These are phyloP conservation scores for Cyphellophora europaea DNA, from an alignment of 2,329 filamentous ascomycete species.

Conservation along the genomic window DNA sequence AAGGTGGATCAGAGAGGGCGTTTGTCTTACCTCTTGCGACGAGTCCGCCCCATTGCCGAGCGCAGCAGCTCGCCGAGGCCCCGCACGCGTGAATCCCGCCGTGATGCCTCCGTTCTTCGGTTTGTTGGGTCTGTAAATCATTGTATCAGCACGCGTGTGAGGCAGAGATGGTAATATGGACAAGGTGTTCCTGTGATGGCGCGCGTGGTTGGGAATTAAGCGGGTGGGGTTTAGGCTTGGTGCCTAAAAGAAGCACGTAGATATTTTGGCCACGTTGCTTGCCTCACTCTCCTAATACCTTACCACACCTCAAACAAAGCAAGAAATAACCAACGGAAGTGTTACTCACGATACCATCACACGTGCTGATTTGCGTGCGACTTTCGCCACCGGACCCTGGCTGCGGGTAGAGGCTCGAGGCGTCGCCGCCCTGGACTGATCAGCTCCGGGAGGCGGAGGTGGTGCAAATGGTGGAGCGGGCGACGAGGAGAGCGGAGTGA, in stretches of 20 bases:
- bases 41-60: constrained; percentile 17
- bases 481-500: constrained; percentile 20
- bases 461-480: constrained; percentile 18
- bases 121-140: constrained; percentile 18
- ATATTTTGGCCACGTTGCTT: not conserved
- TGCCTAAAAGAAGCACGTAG: not conserved
- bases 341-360: constrained; percentile 56
- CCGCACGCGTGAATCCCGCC: constrained; percentile 19
- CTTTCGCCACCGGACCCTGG: constrained; percentile 29
- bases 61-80: constrained; percentile 12
- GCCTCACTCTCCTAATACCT: not conserved
- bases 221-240: not conserved
- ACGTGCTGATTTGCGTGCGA: constrained; percentile 48
- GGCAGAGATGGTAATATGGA: not conserved
- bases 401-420: constrained; percentile 26
- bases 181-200: not conserved
- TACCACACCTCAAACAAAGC: not conserved
- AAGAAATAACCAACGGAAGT: constrained; percentile 1
- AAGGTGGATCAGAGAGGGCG: not conserved
- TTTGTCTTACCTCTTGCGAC: constrained; percentile 40
- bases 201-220: not conserved
- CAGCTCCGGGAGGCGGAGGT: constrained; percentile 31
- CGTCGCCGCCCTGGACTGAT: constrained; percentile 52
- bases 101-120: constrained; percentile 18
- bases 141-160: constrained; percentile 3